phyloP scores from a whole-genome alignment of 2,329 filamentous ascomycete species.

The Domatiomyces catenatus region DNA sequence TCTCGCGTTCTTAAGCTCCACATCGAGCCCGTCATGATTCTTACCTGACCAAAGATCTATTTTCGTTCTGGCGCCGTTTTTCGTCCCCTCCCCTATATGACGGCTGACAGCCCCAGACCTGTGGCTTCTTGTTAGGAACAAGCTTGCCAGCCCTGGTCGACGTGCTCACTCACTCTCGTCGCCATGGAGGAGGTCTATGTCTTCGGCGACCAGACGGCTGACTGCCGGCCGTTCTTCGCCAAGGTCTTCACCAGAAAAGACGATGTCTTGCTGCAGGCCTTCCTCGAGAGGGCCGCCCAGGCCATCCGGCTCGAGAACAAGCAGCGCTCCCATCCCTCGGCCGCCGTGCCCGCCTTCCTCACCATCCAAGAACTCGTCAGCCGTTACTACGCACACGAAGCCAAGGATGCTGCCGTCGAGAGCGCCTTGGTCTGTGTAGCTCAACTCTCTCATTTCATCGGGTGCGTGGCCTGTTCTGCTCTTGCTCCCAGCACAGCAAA shows the following conservation, averaged over 20 bases:
- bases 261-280: constrained; percentile 27
- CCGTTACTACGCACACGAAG: constrained; percentile 17
- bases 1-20: constrained; percentile 15
- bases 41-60: constrained; percentile 13
- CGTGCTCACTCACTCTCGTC: constrained; percentile 5
- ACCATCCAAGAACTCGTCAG: constrained; percentile 19
- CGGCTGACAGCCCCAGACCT: constrained; percentile 10
- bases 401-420: constrained; percentile 26
- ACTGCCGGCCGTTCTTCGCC: constrained; percentile 28
- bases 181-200: constrained; percentile 26
- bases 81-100: constrained; percentile 13
- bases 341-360: constrained; percentile 18
- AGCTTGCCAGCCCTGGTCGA: constrained; percentile 15
- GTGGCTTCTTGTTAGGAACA: constrained; percentile 10
- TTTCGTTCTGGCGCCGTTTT: constrained; percentile 10
- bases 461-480: constrained; percentile 20
- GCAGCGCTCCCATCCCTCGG: constrained; percentile 15
- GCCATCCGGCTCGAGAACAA: constrained; percentile 28
- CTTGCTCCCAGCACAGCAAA: neutral
- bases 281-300: constrained; percentile 29
- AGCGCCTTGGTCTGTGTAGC: constrained; percentile 30
- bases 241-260: constrained; percentile 28
- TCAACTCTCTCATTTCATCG: constrained; percentile 30
- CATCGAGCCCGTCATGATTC: constrained; percentile 11
- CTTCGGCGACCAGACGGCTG: constrained; percentile 33